These are phyloP conservation scores for Boletus tomentosulus DNA, from an alignment of 768 basidiomycete genomes.

Conservation along the genomic window DNA sequence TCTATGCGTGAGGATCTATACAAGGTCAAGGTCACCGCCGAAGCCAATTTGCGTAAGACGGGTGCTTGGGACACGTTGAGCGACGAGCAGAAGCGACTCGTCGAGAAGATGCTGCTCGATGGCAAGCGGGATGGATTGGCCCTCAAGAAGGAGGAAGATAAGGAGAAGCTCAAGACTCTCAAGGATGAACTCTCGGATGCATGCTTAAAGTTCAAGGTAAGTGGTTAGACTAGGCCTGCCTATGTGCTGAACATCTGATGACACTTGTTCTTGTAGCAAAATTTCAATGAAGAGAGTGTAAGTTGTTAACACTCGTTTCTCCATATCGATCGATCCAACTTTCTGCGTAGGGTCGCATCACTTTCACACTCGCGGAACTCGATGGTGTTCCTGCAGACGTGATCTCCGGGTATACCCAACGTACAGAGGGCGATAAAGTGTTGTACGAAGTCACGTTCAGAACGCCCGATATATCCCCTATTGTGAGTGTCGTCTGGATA, in stretches of 20 bases:
- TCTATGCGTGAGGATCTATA: conserved; percentile 83
- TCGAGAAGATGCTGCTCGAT: conserved; percentile 77
- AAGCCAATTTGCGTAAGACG: conserved; percentile 61
- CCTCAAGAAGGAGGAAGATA: conserved; percentile 56
- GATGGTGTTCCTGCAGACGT: conserved; percentile 81
- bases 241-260: not conserved
- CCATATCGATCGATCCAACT: conserved; percentile 1
- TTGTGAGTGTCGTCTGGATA: conserved; percentile 41
- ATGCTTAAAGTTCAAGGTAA: conserved; percentile 75
- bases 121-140: conserved; percentile 77
- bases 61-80: conserved; percentile 59
- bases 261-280: conserved; percentile 49
- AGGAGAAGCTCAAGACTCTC: conserved; percentile 50
- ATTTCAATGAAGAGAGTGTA: conserved; percentile 87
- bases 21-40: conserved; percentile 64
- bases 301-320: conserved; percentile 5
- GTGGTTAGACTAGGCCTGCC: conserved; percentile 21
- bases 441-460: conserved; percentile 76
- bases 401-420: conserved; percentile 69
- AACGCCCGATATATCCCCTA: conserved; percentile 76
- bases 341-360: conserved; percentile 48
- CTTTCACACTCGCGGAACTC: conserved; percentile 69
- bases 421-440: conserved; percentile 52
- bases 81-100: conserved; percentile 67
- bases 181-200: conserved; percentile 76